A percentile compares a stretch with the other conserved stretches of the same genome.
Evolutionary conservation across 2,329 filamentous ascomycete species (phyloP).

Genomic region (Hymenoscyphus fraxineus): DNA sequence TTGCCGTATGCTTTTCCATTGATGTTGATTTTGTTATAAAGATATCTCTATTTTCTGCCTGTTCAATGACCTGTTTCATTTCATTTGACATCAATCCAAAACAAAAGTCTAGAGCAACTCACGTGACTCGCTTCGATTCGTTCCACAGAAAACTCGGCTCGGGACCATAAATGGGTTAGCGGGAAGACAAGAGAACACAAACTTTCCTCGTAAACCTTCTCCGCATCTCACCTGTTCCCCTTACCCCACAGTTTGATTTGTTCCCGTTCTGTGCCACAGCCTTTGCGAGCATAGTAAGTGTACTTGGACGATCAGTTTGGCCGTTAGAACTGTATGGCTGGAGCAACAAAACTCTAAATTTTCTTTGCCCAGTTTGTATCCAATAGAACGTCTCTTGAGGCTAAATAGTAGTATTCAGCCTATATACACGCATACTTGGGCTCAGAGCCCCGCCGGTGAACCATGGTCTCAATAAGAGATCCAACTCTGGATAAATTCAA

Average conservation of each 20-base stretch:
- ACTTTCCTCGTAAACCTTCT: background rate
- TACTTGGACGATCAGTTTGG: background rate
- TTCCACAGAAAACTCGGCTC: background rate
- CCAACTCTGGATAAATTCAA: conserved; percentile 8
- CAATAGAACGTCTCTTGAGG: background rate
- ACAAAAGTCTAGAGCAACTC: background rate
- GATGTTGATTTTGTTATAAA: too few relatives aligned
- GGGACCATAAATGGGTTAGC: background rate
- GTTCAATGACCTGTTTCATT: too few relatives aligned
- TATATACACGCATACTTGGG: conserved; percentile 4
- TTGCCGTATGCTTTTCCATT: too few relatives aligned
- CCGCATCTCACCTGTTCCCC: conserved; percentile 1
- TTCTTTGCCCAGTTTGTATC: background rate
- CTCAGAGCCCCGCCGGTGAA: conserved; percentile 1
- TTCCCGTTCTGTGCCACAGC: background rate
- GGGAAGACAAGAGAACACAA: background rate
- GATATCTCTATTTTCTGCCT: too few relatives aligned
- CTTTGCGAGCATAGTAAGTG: background rate
- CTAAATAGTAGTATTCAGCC: conserved; percentile 8
- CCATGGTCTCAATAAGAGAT: conserved; percentile 3
- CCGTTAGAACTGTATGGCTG: background rate
- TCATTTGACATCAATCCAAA: too few relatives aligned
- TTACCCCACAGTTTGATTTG: conserved; percentile 5
- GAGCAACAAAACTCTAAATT: conserved; percentile 1
- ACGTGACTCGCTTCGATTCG: background rate